These are phyloP conservation scores for Alternaria sp. DNA, from an alignment of 2,329 filamentous ascomycete genomes.

Conservation along the genomic window DNA sequence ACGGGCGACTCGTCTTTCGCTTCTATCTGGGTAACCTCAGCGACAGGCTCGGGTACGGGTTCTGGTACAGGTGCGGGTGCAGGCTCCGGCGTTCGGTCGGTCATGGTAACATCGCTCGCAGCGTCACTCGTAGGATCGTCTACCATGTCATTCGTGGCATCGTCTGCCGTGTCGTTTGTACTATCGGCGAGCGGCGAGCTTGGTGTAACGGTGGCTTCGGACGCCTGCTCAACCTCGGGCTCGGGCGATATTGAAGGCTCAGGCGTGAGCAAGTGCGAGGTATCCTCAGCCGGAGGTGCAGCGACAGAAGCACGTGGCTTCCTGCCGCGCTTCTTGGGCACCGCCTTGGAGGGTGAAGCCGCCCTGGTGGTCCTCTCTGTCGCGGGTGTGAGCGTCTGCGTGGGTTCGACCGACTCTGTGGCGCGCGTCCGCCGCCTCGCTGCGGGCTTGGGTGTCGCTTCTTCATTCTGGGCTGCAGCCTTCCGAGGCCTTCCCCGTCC, in stretches of 20 bases:
- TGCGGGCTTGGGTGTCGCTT: slow-evolving; percentile 54
- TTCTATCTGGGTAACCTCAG: slow-evolving; percentile 75
- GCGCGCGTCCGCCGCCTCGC: slow-evolving; percentile 57
- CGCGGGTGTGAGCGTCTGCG: slow-evolving; percentile 66
- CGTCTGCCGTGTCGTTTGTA: slow-evolving; percentile 58
- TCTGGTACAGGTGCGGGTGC: slow-evolving; percentile 38
- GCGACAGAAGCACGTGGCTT: slow-evolving; percentile 53
- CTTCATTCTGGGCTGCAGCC: slow-evolving; percentile 35
- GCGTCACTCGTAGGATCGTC: slow-evolving; percentile 60
- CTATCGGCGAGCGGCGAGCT: slow-evolving; percentile 74
- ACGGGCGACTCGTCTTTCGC: slow-evolving; percentile 62
- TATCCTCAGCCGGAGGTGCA: slow-evolving; percentile 46
- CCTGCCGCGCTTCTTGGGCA: slow-evolving; percentile 66
- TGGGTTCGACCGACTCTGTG: slow-evolving; percentile 61
- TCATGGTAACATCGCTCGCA: slow-evolving; percentile 67
- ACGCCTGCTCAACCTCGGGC: slow-evolving; percentile 55
- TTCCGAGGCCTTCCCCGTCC: slow-evolving; percentile 63
- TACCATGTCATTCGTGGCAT: slow-evolving; percentile 64
- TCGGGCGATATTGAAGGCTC: slow-evolving; percentile 65
- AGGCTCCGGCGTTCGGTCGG: slow-evolving; percentile 55
- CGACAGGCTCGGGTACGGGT: slow-evolving; percentile 53
- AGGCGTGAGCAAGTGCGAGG: slow-evolving; percentile 54
- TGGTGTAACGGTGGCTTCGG: slow-evolving; percentile 14
- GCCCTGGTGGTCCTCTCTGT: slow-evolving; percentile 56
- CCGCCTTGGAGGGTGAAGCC: slow-evolving; percentile 24